Evolutionary conservation across 192 early-diverging fungal species (phyloP), one percentile per base, ranked within the genome.

Genomic region (Rhizophagus clarus): DNA sequence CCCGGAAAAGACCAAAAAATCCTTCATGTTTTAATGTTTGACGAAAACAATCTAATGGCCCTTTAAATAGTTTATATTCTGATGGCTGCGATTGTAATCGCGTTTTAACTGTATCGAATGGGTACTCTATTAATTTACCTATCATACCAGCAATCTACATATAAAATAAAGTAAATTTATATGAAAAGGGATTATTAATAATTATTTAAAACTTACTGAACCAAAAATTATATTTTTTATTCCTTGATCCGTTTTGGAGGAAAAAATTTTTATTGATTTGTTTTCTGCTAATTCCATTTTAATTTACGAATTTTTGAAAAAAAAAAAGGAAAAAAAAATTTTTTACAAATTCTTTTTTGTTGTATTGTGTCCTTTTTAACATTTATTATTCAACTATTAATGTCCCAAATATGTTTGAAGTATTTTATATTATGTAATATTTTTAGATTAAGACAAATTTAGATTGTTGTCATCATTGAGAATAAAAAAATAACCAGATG

Each of bases 71-170:
- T 10, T 88, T 87, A 20, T 81, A 79, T 22, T 86, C 85, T 56
- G 89, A 83, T 0, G 96, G 91, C 80, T 94, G 92, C 7, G 94
- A 91, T 81, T 99, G 97, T 47, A 99, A 88, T 4, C 97, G 94
- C 12, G 98, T 96, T 72, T 97, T 96, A 86, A 97, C 87, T 4
- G 96, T 97, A 87, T 98, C 97, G 82, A 97, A 97, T 4, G 97
- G 97, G 73, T 95, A 97, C 83, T 99, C 97, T 80, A 99, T 91
- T 76, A 95, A 88, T 89, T 97, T 97, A 84, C 95, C 97, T 28
- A 92, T 88, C 78, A 98, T 91, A 34, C 97, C 97, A 5, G 95
- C 91, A 17, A 96, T 79, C 94, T 95, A 40, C 37, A 40, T 7
- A 40, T 40, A 40, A 72, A 32, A 17, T 42, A 20, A 7, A 4